A percentile compares a stretch with the other conserved stretches of the same genome.
These are phyloP conservation scores for Jasminum sambac DNA, from an alignment of 257 asterid species.

Conservation along the genomic window DNA sequence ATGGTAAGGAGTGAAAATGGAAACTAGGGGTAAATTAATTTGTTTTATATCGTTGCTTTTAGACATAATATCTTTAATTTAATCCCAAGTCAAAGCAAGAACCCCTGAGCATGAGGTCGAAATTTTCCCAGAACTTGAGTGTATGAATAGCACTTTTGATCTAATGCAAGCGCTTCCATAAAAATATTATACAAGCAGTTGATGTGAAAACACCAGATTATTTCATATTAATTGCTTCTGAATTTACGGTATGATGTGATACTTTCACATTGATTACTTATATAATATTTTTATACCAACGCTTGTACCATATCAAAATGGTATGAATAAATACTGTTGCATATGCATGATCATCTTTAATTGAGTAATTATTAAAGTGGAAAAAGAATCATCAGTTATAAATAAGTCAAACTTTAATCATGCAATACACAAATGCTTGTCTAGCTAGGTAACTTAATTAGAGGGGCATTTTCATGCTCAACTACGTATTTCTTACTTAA, in stretches of 20 bases:
- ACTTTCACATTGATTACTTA: no score
- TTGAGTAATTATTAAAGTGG: constrained; percentile 15
- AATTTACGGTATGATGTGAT: no score
- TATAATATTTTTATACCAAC: no score
- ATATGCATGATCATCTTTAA: not conserved
- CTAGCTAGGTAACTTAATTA: constrained; percentile 16
- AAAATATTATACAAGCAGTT: no score
- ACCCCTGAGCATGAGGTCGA: constrained; percentile 25
- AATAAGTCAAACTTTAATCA: constrained; percentile 30
- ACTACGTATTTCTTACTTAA: no score
- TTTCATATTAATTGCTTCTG: no score
- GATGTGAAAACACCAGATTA: no score
- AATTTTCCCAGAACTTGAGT: no score
- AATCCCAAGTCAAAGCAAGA: constrained; percentile 49
- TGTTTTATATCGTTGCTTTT: constrained; percentile 12
- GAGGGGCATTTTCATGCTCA: not conserved
- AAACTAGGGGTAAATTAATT: not conserved
- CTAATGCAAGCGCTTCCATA: no score
- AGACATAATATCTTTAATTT: constrained; percentile 30
- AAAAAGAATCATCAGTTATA: constrained; percentile 25
- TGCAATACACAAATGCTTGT: constrained; percentile 21
- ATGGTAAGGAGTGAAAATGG: not conserved
- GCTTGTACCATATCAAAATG: not conserved
- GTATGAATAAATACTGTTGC: not conserved
- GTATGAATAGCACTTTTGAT: no score